Evolutionary conservation across 257 asterid genomes (phyloP), one percentile per base, ranked within the genome.

Genomic region (Fraxinus anomala): DNA sequence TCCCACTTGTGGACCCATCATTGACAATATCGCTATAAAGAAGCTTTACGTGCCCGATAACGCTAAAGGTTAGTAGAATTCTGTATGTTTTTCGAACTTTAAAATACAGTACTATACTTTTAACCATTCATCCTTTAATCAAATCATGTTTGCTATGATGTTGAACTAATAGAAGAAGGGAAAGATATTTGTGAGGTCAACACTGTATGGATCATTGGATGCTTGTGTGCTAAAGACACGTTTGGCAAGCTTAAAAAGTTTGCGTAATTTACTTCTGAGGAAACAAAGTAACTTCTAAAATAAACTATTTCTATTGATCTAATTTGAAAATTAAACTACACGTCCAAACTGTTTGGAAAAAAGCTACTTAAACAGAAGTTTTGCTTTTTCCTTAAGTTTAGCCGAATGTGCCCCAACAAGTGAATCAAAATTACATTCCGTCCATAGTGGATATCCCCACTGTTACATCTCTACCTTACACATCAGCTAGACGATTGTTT

Each of bases 1-100:
- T 80, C 99, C 99, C 4, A 87, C 92, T 1, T 95, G 99, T 77
- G 99, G 98, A 16, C 99, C 99, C 76, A 95, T 95, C 75, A 93
- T 95, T 19, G 99, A 95, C 69, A 96, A 93, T 70, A 68, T 95
- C 39, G 99, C 99, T 6, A 82, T 95, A 67, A 95, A 95, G 96
- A 95, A 95, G 89, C 93, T 93, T 17, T 93, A 91, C 30, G 92
- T 85, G 6, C 98, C 97, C 0, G 93, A 82, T 31, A 89, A 86
- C 81, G 82, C 91, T 59, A 93, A 90, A 90, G 96, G 97, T 92
- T 47, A 73, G 89, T 77, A 26, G 68, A 23, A 23, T 21, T 61
- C 31, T 61, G 14, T 21, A 54, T 61, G 28, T 2, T 59, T 59
- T 21, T n/a, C 5, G 24, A 56, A 56, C 66, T 21, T 59, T 6